phyloP scores from a whole-genome alignment of 2,329 filamentous ascomycete genomes.

The Helotiales sp. region DNA sequence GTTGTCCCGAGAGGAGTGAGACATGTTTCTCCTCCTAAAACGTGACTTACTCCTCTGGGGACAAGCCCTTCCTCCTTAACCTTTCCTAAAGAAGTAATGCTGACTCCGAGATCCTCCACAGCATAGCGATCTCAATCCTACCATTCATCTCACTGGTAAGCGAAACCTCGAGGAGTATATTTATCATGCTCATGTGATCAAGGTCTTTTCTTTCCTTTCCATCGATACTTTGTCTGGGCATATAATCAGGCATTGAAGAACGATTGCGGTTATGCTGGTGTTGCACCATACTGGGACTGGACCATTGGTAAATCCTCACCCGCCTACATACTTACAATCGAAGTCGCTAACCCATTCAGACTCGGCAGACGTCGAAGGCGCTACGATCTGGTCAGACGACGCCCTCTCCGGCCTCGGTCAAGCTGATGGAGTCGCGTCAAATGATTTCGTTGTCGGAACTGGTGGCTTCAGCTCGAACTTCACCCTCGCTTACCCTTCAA shows the following conservation, averaged over 20 bases:
- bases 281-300: conserved; percentile 8
- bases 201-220: background rate
- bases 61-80: too few relatives aligned
- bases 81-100: too few relatives aligned
- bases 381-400: conserved; percentile 6
- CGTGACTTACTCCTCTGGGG: too few relatives aligned
- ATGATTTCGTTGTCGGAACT: conserved; percentile 4
- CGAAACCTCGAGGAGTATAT: background rate
- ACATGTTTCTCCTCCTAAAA: too few relatives aligned
- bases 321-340: background rate
- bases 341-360: background rate
- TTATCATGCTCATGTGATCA: background rate
- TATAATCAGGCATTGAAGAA: background rate
- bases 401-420: background rate
- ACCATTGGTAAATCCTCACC: conserved; percentile 2
- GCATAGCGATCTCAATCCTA: background rate
- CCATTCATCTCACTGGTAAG: background rate
- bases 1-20: too few relatives aligned
- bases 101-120: too few relatives aligned
- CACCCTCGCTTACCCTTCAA: conserved; percentile 6
- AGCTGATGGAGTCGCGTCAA: background rate
- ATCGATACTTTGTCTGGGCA: conserved; percentile 6
- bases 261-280: conserved; percentile 2
- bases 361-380: background rate
- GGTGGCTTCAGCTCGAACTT: conserved; percentile 7